Conservation (phyloP, 768 basidiomycete genomes). For the Antrodiella citrinella region DNA sequence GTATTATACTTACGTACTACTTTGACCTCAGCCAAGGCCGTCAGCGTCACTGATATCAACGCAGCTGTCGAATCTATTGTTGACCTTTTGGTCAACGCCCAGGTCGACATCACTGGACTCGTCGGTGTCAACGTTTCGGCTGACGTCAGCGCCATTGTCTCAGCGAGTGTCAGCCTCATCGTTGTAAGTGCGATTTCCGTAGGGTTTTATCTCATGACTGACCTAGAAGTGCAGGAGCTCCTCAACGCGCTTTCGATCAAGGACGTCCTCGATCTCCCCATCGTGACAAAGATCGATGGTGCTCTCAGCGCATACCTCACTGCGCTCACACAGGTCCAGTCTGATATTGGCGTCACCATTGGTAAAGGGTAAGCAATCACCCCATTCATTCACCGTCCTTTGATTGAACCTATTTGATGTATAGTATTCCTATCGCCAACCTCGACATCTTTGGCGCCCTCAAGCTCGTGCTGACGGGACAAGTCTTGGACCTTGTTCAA, state of each 20-base stretch:
- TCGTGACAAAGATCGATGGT: not conserved
- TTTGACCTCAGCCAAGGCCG: not conserved
- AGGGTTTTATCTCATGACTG: too few species aligned
- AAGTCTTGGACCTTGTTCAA: not conserved
- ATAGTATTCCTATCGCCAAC: not conserved
- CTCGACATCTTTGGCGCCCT: not conserved
- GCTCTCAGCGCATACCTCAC: not conserved
- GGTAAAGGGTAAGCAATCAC: not conserved
- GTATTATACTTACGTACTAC: not conserved
- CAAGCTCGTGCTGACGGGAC: not conserved
- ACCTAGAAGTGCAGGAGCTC: not conserved
- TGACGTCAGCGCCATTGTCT: not conserved
- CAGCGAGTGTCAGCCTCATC: not conserved
- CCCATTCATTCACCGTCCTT: not conserved
- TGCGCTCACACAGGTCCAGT: not conserved
- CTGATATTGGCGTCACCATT: not conserved
- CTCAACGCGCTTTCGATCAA: not conserved
- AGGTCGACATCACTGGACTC: not conserved
- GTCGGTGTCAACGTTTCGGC: not conserved
- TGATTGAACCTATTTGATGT: not conserved
- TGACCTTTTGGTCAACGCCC: not conserved
- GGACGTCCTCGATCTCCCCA: not conserved
- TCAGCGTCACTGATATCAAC: not conserved
- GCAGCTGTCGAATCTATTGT: not conserved
- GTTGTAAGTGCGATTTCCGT: not conserved